Evolutionary conservation across 2,329 filamentous ascomycete genomes (phyloP), one percentile per base, ranked within the genome.

Genomic region (Chaetomium strumarium): DNA sequence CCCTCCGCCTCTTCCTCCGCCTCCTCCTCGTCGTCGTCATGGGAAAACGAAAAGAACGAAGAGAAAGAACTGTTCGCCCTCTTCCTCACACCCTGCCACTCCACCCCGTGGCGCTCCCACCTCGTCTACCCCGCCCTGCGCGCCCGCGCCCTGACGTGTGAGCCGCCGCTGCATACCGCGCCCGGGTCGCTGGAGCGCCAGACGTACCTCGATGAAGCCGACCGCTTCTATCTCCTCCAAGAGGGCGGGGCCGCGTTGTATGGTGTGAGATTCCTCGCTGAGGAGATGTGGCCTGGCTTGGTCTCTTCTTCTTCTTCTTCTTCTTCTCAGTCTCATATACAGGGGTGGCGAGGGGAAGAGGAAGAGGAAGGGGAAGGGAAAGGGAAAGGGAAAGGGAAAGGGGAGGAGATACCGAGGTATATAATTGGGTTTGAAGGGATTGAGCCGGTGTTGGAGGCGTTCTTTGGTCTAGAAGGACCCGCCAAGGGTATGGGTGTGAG

Each of bases 1-100:
- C 65, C 70, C 60, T 62, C 49, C 56, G 64, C 48, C 58, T 63
- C 48, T 58, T 63, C 31, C 61, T 59, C 1, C 29, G 3, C 14
- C 12, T 6, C 12, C 34, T 5, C 34, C 34, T 14, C 34, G 7
- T 14, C 34, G 4, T 10, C 12, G 11, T 14, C 12, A 36, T 14
- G 58, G 61, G 17, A 56, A 61, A 34, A 62, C 71, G 41, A 62
- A 51, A 55, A 57, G 63, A 12, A 34, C 17, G 60, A 60, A 0
- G 17, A 58, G 20, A 59, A 72, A 34, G 77, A 80, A 53, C 75
- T 83, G 11, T 85, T 84, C 62, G 81, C 85, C 33, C 85, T 86
- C 17, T 96, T 97, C 71, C 78, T 99, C 20, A 95, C 91, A 79
- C 93, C 93, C 10, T 99, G 93, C 71, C 93, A 99, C 74, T 88